Conservation (phyloP, 495 filamentous ascomycete genomes). For the Xylaria telfairii region DNA sequence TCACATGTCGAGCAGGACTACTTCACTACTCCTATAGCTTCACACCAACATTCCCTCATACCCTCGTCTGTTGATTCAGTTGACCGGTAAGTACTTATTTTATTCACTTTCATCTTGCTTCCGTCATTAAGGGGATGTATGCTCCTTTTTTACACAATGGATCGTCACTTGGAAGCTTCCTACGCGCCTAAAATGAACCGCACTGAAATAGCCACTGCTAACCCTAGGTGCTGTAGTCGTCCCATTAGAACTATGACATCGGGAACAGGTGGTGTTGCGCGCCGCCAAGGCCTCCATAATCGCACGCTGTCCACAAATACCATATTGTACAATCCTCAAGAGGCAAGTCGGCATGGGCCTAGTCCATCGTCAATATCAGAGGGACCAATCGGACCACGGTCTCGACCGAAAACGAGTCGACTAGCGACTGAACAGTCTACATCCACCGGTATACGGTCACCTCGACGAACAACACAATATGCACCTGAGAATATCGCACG, state of each 20-base stretch:
- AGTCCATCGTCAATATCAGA: slow-evolving; percentile 56
- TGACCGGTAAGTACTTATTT: slow-evolving; percentile 27
- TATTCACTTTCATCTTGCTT: background rate
- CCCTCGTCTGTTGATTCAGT: slow-evolving; percentile 36
- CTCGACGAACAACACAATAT: slow-evolving; percentile 33
- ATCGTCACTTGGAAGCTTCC: background rate
- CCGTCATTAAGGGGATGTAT: background rate
- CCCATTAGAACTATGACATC: slow-evolving; percentile 31
- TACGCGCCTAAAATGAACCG: background rate
- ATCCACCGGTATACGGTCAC: slow-evolving; percentile 34
- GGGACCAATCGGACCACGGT: slow-evolving; percentile 34
- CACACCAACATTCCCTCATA: slow-evolving; percentile 28
- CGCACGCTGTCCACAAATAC: slow-evolving; percentile 80
- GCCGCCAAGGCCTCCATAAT: slow-evolving; percentile 53
- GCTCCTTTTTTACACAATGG: background rate
- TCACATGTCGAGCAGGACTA: slow-evolving; percentile 46
- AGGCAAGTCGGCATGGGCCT: slow-evolving; percentile 45
- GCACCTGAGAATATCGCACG: slow-evolving; percentile 9
- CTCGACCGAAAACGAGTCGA: slow-evolving; percentile 44
- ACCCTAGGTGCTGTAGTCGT: background rate
- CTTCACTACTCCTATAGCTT: slow-evolving; percentile 50
- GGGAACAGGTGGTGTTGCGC: slow-evolving; percentile 36
- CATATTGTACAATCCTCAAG: slow-evolving; percentile 71
- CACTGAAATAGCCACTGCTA: background rate
- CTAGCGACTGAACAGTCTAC: slow-evolving; percentile 29